A percentile compares a stretch with the other conserved stretches of the same genome.
phyloP scores from a whole-genome alignment of 441 rosid species.

The Syzygium malaccense region DNA sequence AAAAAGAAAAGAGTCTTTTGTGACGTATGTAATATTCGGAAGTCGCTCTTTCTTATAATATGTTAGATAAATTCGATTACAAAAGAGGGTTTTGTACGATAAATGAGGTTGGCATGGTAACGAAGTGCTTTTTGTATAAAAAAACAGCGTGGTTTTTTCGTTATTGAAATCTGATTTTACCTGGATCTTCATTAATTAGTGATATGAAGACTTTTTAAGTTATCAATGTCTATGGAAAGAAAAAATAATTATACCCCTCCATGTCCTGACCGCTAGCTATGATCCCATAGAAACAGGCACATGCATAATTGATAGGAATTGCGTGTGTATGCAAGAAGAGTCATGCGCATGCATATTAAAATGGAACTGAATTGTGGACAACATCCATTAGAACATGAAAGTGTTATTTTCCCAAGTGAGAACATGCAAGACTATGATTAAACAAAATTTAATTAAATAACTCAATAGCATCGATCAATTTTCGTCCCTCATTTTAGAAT shows the following conservation, averaged over 20 bases:
- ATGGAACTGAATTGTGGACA: background rate
- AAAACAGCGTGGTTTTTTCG: background rate
- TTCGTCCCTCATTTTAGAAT: rapidly evolving
- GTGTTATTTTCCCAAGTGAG: background rate
- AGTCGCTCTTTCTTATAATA: background rate
- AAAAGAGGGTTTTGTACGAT: background rate
- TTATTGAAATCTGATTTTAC: background rate
- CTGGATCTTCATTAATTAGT: background rate
- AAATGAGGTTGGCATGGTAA: background rate
- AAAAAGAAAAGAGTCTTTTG: background rate
- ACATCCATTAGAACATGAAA: background rate
- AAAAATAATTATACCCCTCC: background rate
- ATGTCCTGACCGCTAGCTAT: background rate
- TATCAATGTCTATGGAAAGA: background rate
- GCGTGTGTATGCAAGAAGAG: background rate
- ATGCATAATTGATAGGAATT: background rate
- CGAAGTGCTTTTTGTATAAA: background rate
- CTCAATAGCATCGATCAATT: background rate
- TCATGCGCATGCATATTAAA: background rate
- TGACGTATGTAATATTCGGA: background rate
- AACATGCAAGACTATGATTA: background rate
- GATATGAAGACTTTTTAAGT: background rate
- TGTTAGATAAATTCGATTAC: background rate
- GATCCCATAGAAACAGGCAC: background rate
- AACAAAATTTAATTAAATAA: background rate